Conservation (phyloP, 2,329 filamentous ascomycete species). For the Chalaropsis thielavioides region DNA sequence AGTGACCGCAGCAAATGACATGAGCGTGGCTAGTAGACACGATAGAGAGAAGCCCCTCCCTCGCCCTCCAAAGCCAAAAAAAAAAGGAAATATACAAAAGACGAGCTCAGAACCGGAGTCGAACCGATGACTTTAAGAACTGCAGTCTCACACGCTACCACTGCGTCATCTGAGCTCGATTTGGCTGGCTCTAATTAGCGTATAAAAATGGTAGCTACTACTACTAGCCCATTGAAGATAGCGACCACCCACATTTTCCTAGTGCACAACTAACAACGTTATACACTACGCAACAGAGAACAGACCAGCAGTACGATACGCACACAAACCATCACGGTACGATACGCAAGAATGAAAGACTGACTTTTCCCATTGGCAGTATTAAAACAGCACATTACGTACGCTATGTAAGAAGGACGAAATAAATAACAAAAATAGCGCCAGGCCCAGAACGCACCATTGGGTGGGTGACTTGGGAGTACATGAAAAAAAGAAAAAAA, state of each 20-base stretch:
- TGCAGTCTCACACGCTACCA: slow-evolving; percentile 17
- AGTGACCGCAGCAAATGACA: no score
- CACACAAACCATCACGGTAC: not conserved
- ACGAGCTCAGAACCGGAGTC: slow-evolving; percentile 17
- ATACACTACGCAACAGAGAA: no score
- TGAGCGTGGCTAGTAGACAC: no score
- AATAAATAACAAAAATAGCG: not conserved
- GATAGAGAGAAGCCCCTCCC: no score
- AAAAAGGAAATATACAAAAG: not conserved
- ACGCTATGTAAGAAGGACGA: not conserved
- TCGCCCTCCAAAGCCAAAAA: no score
- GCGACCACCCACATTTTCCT: no score
- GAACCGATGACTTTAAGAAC: slow-evolving; percentile 18
- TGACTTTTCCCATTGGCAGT: not conserved
- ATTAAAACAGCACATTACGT: not conserved
- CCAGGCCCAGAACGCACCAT: not conserved
- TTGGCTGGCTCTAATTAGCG: not conserved
- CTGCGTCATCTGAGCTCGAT: slow-evolving; percentile 14
- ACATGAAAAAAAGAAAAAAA: not conserved
- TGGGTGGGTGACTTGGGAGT: not conserved
- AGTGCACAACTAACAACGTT: no score
- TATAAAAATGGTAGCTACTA: not conserved
- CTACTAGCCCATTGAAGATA: no score
- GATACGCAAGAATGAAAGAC: not conserved
- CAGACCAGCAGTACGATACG: no score